Percentiles rank a stretch among this genome's conserved stretches.
phyloP scores from a whole-genome alignment of 2,329 filamentous ascomycete genomes.

The Colletotrichum lupini region DNA sequence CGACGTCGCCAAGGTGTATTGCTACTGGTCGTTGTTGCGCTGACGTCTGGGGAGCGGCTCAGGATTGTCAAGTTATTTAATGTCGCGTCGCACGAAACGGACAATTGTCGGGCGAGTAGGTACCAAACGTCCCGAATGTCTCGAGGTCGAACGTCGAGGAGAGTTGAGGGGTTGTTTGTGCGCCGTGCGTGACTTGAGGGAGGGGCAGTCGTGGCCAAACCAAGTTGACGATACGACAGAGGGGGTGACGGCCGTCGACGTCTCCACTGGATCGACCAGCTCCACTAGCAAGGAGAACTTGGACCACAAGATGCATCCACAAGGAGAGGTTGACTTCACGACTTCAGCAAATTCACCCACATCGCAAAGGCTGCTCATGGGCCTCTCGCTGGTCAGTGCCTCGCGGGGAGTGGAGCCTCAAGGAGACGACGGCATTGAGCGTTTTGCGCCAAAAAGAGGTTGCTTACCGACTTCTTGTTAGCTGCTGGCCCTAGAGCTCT shows the following conservation, averaged over 20 bases:
- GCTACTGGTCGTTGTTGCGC: not conserved
- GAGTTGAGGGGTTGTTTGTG: constrained; percentile 21
- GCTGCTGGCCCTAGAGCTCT: not conserved
- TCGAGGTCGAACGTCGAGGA: not conserved
- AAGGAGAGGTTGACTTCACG: not conserved
- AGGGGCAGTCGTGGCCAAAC: constrained; percentile 24
- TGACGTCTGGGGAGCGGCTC: not conserved
- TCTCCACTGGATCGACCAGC: constrained; percentile 33
- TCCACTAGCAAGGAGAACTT: constrained; percentile 27
- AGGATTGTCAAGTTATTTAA: not conserved
- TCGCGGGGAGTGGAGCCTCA: not conserved
- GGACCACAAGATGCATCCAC: constrained; percentile 14
- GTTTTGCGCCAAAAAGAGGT: constrained; percentile 14
- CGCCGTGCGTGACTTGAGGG: constrained; percentile 27
- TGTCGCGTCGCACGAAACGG: constrained; percentile 12
- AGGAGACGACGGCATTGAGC: constrained; percentile 11
- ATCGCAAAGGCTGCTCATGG: constrained; percentile 17
- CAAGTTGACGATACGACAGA: constrained; percentile 29
- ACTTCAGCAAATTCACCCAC: constrained; percentile 17
- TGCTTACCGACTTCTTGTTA: constrained; percentile 11
- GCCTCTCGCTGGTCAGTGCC: constrained; percentile 13
- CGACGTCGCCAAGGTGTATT: not conserved
- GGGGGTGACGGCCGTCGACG: constrained; percentile 21
- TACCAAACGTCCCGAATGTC: constrained; percentile 5
- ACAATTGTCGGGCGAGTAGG: constrained; percentile 6